These are phyloP conservation scores for Sclerotinia nivalis DNA, from an alignment of 2,329 filamentous ascomycete species.

Conservation along the genomic window DNA sequence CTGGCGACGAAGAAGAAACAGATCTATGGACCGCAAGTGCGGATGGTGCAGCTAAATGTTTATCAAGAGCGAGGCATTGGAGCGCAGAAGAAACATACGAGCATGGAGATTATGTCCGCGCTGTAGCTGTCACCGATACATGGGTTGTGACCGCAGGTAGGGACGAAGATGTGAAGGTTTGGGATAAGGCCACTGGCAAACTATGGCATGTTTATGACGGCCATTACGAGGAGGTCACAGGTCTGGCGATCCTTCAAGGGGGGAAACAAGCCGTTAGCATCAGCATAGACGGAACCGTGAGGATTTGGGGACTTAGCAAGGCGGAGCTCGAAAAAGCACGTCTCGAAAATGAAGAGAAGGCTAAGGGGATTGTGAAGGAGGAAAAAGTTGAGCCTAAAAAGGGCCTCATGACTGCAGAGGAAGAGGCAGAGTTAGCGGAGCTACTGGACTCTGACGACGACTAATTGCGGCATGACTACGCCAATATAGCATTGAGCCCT, in stretches of 20 bases:
- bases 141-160: slow-evolving; percentile 87
- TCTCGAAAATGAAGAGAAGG: slow-evolving; percentile 51
- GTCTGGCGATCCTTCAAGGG: slow-evolving; percentile 62
- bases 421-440: slow-evolving; percentile 89
- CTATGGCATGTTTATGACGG: slow-evolving; percentile 74
- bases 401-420: slow-evolving; percentile 74
- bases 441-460: slow-evolving; percentile 76
- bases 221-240: slow-evolving; percentile 92
- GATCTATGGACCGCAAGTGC: slow-evolving; percentile 91
- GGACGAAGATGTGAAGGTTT: slow-evolving; percentile 89
- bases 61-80: slow-evolving; percentile 69
- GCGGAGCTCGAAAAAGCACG: slow-evolving; percentile 58
- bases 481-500: neutral
- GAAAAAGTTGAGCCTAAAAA: slow-evolving; percentile 49
- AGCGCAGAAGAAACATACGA: slow-evolving; percentile 68
- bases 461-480: slow-evolving; percentile 31
- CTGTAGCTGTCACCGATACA: slow-evolving; percentile 71
- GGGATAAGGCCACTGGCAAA: slow-evolving; percentile 74
- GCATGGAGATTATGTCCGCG: slow-evolving; percentile 89
- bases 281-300: slow-evolving; percentile 85
- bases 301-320: slow-evolving; percentile 75
- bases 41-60: slow-evolving; percentile 82
- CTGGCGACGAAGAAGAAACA: slow-evolving; percentile 58
- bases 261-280: slow-evolving; percentile 69
- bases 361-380: slow-evolving; percentile 47